Evolutionary conservation across 495 filamentous ascomycete genomes (phyloP).

Genomic region (Achaetomiella virescens): DNA sequence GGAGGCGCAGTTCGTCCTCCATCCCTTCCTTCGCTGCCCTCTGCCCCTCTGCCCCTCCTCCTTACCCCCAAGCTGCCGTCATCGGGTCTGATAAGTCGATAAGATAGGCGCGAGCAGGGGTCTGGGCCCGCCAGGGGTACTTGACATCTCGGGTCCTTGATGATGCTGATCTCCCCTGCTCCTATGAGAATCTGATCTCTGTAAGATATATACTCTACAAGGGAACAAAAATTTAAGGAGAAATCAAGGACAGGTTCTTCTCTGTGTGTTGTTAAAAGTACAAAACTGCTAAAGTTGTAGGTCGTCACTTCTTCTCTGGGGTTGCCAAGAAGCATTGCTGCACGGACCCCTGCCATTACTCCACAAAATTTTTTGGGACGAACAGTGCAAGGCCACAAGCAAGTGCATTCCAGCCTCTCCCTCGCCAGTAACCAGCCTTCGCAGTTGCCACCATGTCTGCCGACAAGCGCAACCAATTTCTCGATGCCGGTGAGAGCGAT

Average conservation of each 20-base stretch:
- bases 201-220: too few species aligned
- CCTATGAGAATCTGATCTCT: too few species aligned
- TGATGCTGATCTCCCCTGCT: too few species aligned
- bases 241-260: too few species aligned
- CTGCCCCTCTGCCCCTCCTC: conserved; percentile 6
- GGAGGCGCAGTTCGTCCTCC: not conserved
- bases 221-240: too few species aligned
- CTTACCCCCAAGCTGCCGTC: not conserved
- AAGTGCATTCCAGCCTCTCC: not conserved
- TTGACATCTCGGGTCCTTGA: too few species aligned
- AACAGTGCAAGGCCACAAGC: not conserved
- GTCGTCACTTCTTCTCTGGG: too few species aligned
- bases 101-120: conserved; percentile 15
- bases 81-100: conserved; percentile 5
- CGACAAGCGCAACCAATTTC: conserved; percentile 69
- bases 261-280: too few species aligned
- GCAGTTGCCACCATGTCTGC: conserved; percentile 46
- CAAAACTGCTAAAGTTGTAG: too few species aligned
- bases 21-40: not conserved
- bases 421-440: not conserved
- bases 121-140: too few species aligned
- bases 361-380: conserved; percentile 1
- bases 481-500: conserved; percentile 65
- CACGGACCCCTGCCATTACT: not conserved
- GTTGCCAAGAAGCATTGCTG: too few species aligned